Percentiles rank a stretch among this genome's conserved stretches.
Conservation (phyloP, 306 rosid species). For the Arachis stenosperma region DNA sequence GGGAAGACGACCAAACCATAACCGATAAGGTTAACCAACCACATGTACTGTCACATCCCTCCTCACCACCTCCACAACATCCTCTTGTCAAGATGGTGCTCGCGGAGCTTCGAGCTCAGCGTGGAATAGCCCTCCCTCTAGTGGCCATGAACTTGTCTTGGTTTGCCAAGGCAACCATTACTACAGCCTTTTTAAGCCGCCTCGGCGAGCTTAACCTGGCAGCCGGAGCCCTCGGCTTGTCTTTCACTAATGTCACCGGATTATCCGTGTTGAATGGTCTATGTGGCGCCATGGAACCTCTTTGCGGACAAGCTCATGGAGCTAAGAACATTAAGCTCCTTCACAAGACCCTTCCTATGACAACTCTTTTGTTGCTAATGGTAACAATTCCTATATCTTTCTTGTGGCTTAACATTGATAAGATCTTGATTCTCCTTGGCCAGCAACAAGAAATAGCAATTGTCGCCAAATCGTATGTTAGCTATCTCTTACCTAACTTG, state of each 20-base stretch:
- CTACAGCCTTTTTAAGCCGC: constrained; percentile 69
- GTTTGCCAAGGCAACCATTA: constrained; percentile 63
- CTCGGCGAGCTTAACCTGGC: constrained; percentile 70
- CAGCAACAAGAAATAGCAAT: constrained; percentile 57
- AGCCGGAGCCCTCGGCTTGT: constrained; percentile 67
- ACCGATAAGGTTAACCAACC: constrained; percentile 19
- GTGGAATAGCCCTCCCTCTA: constrained; percentile 59
- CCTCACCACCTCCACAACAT: constrained; percentile 41
- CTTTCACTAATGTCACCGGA: constrained; percentile 81
- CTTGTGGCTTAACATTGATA: constrained; percentile 74
- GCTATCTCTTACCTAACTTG: constrained; percentile 68
- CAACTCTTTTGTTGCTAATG: constrained; percentile 52
- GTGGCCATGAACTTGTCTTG: constrained; percentile 67
- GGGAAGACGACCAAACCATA: constrained; percentile 35
- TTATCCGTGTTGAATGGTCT: constrained; percentile 77
- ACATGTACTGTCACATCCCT: constrained; percentile 14
- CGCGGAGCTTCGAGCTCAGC: constrained; percentile 58
- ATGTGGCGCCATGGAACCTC: constrained; percentile 73
- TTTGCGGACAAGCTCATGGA: constrained; percentile 86
- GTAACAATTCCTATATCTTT: constrained; percentile 59
- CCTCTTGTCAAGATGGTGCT: constrained; percentile 33
- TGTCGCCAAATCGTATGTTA: constrained; percentile 54
- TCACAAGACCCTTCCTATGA: constrained; percentile 74
- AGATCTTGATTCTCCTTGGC: constrained; percentile 60
- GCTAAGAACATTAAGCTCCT: constrained; percentile 73